These are phyloP conservation scores for Sphagnum magellanicum DNA, from an alignment of 228 moss, liverwort and hornwort genomes.

Conservation along the genomic window DNA sequence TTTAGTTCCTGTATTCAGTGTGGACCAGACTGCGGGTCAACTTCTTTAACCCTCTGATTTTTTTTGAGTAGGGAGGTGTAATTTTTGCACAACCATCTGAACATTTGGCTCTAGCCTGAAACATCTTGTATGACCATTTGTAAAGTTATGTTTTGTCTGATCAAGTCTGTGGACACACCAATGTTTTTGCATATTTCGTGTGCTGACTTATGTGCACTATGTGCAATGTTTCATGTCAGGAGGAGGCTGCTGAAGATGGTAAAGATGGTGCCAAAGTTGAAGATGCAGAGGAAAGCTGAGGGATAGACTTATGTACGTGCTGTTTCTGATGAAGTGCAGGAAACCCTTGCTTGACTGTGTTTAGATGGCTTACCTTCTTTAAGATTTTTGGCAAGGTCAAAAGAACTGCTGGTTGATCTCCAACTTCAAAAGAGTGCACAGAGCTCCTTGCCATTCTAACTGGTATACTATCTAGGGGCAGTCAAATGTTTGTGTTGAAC, in stretches of 20 bases:
- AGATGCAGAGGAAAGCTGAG: background rate
- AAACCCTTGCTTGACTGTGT: constrained; percentile 3
- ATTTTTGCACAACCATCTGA: too few species aligned
- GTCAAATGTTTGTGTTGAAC: too few species aligned
- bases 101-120: background rate
- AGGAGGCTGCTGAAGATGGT: constrained; percentile 3
- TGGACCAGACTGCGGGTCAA: too few species aligned
- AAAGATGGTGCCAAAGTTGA: constrained; percentile 4
- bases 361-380: background rate
- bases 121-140: background rate
- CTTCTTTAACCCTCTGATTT: too few species aligned
- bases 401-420: too few species aligned
- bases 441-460: too few species aligned
- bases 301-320: constrained; percentile 1
- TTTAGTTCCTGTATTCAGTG: too few species aligned
- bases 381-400: too few species aligned
- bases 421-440: too few species aligned
- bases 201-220: background rate
- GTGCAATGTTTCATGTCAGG: constrained; percentile 1
- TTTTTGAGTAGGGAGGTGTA: too few species aligned
- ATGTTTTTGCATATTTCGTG: background rate
- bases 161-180: background rate
- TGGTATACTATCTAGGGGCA: too few species aligned
- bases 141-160: background rate
- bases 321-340: background rate